A percentile compares a stretch with the other conserved stretches of the same genome.
Evolutionary conservation across 805 yeast genomes (phyloP).

Genomic region (Priceomyces medius): DNA sequence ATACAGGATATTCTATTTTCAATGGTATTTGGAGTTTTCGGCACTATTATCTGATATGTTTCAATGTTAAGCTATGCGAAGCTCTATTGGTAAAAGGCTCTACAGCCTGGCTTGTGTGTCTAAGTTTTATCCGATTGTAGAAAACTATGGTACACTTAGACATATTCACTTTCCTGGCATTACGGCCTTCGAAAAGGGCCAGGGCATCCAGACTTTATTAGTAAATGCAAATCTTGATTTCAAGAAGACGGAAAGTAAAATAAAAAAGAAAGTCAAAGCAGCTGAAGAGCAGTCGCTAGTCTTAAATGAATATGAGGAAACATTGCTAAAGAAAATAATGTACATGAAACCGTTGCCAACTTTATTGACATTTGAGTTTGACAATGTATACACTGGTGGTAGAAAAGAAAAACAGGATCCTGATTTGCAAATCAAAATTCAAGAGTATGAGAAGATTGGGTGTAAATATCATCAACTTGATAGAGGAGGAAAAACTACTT

Average conservation of each 20-base stretch:
- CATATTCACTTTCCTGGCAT: constrained; percentile 45
- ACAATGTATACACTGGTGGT: constrained; percentile 90
- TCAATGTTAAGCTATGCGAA: constrained; percentile 2
- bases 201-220: constrained; percentile 54
- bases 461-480: constrained; percentile 73
- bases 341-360: constrained; percentile 59
- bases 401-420: constrained; percentile 66
- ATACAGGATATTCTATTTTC: neutral
- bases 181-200: constrained; percentile 47
- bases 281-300: constrained; percentile 39
- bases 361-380: constrained; percentile 78
- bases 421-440: constrained; percentile 26
- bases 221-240: constrained; percentile 57
- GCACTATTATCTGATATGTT: neutral
- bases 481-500: constrained; percentile 95
- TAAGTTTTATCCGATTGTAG: constrained; percentile 30
- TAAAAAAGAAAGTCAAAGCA: constrained; percentile 38
- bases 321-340: constrained; percentile 36
- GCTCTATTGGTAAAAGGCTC: constrained; percentile 8
- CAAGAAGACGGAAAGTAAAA: constrained; percentile 52
- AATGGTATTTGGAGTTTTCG: neutral
- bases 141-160: constrained; percentile 33
- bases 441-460: constrained; percentile 31
- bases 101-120: constrained; percentile 16
- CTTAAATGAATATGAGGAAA: constrained; percentile 48